These are phyloP conservation scores for Hibiscus syriacus DNA, from an alignment of 345 rosid genomes.

Conservation along the genomic window DNA sequence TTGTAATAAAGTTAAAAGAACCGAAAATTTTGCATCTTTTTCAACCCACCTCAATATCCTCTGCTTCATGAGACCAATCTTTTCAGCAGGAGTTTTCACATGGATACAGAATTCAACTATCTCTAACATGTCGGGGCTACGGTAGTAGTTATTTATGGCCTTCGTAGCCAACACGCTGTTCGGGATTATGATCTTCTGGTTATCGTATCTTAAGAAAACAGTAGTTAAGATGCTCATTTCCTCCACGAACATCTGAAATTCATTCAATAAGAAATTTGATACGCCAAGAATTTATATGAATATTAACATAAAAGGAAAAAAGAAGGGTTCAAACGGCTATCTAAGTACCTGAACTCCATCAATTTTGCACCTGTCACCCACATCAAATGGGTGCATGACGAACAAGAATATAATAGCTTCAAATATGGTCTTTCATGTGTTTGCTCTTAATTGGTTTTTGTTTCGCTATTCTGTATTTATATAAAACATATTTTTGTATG, in stretches of 20 bases:
- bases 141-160: slow-evolving; percentile 68
- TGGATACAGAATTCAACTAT: slow-evolving; percentile 67
- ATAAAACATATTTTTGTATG: too few species aligned
- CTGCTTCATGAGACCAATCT: slow-evolving; percentile 53
- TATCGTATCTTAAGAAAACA: slow-evolving; percentile 68
- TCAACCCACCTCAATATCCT: slow-evolving; percentile 43
- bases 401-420: slow-evolving; percentile 81
- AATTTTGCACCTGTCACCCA: slow-evolving; percentile 77
- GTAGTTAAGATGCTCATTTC: slow-evolving; percentile 91
- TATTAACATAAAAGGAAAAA: neutral
- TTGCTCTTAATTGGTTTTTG: too few species aligned
- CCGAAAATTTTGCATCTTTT: neutral
- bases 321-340: neutral
- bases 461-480: too few species aligned
- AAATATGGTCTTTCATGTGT: slow-evolving; percentile 69
- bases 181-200: slow-evolving; percentile 53
- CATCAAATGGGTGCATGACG: slow-evolving; percentile 87
- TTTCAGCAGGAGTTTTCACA: slow-evolving; percentile 61
- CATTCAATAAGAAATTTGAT: neutral
- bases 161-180: slow-evolving; percentile 64
- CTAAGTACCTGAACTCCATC: slow-evolving; percentile 65
- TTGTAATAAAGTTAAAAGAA: too few species aligned
- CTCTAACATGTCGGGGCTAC: slow-evolving; percentile 92
- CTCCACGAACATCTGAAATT: slow-evolving; percentile 70
- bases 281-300: neutral